Base-by-base conservation (phyloP, 352 stramenopile genomes). In the Phytophthora vignae region DNA sequence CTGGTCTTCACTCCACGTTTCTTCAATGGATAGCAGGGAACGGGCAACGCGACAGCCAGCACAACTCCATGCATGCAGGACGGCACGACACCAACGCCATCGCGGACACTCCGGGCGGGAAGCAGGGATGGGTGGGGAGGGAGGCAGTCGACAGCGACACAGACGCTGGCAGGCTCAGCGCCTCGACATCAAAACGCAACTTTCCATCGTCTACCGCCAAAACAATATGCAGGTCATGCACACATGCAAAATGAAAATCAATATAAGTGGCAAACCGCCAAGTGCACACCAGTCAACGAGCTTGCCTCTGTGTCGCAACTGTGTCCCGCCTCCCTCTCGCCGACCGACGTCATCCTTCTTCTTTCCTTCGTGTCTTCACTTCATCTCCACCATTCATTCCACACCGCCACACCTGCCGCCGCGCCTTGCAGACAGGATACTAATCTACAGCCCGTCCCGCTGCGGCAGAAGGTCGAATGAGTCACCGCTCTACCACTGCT, bases 401-500 rank as follows among this genome's bases (percentile, higher is more conserved):
- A 40, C 40, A 14, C 40, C 40, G 36, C 44, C 65, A 64, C 65
- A 56, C n/a, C n/a, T 76, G 25, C 53, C 58, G 64, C 42, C 60
- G 27, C 36, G 33, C 42, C 38, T 33, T 31, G 36, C 55, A 64
- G 52, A 31, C 60, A 50, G 52, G 46, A 74, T 55, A 64, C 60
- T 59, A 76, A 68, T 63, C 73, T 71, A 75, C 60, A 66, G 33
- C 55, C 38, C 59, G 48, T 64, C 49, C 60, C 55, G 10, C 9
- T 60, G 55, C 33, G 58, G 52, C 38, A 61, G 22, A 8, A 17
- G 27, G 12, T 15, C 33, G 9, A 40, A 40, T 40, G 40, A 56
- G 36, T 44, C 54, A 54, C 10, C 17, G 38, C 21, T 25, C 63
- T 90, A 96, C 89, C 89, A 96, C 56, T 91, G 68, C 72, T 96